phyloP scores from a whole-genome alignment of 139 green algal genomes.

The Gonium pectorale region DNA sequence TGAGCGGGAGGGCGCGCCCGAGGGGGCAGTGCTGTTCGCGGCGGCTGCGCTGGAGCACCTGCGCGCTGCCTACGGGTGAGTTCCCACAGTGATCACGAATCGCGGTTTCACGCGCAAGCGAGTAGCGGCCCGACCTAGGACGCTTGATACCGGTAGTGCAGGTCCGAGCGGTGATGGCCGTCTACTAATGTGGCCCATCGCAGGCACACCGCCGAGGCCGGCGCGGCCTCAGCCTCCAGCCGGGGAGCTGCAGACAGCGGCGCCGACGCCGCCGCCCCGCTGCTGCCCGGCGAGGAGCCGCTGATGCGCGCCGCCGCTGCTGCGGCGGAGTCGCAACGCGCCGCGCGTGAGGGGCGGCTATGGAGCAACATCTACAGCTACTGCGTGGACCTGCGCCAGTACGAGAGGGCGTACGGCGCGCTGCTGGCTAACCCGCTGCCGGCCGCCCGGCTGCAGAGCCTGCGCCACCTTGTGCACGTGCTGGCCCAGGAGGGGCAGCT shows the following conservation, averaged over 20 bases:
- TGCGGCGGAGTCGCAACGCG: neutral
- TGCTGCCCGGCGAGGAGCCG: conserved; percentile 12
- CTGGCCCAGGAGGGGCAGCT: conserved; percentile 47
- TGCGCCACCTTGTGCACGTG: conserved; percentile 59
- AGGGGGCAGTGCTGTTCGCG: conserved; percentile 61
- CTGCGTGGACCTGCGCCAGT: conserved; percentile 43
- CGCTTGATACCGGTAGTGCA: too few relatives aligned
- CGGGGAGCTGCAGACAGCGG: neutral
- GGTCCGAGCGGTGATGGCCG: too few relatives aligned
- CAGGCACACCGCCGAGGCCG: too few relatives aligned
- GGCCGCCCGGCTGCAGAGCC: conserved; percentile 47
- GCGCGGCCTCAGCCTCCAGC: neutral
- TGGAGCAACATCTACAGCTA: conserved; percentile 67
- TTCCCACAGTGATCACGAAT: too few relatives aligned
- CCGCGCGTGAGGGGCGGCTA: conserved; percentile 48
- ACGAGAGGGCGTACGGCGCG: conserved; percentile 61
- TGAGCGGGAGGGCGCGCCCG: conserved; percentile 53
- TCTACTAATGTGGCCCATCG: too few relatives aligned
- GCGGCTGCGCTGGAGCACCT: conserved; percentile 39
- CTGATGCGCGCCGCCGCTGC: neutral
- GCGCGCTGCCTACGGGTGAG: conserved; percentile 26
- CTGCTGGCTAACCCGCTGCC: conserved; percentile 64
- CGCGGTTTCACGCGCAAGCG: too few relatives aligned
- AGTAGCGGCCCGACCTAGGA: too few relatives aligned
- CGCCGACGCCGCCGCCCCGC: neutral